Conservation (phyloP, 1,284 basidiomycete species). For the Malassezia obtusa region DNA sequence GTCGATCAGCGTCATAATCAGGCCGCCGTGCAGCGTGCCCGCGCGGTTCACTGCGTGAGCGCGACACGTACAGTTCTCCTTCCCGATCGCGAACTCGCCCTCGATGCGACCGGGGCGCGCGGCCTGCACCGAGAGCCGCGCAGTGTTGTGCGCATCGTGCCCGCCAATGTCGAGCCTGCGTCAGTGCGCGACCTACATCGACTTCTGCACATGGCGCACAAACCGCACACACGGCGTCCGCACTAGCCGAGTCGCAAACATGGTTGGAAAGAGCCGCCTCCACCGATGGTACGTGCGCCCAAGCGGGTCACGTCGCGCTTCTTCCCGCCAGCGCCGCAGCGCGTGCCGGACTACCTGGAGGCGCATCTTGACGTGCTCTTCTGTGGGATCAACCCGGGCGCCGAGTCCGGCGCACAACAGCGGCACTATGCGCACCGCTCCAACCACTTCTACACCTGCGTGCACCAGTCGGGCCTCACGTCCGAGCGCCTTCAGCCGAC, state of each 20-base stretch:
- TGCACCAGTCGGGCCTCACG: slow-evolving; percentile 8
- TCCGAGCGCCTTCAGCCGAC: background rate
- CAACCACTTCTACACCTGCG: slow-evolving; percentile 14
- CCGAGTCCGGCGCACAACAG: slow-evolving; percentile 9
- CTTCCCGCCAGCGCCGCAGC: background rate
- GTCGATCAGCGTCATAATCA: slow-evolving; percentile 73
- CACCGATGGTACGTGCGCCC: background rate
- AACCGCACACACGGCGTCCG: slow-evolving; percentile 24
- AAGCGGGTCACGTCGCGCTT: slow-evolving; percentile 6
- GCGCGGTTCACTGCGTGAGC: slow-evolving; percentile 30
- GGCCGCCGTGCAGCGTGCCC: slow-evolving; percentile 64
- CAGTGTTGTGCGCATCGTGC: slow-evolving; percentile 36
- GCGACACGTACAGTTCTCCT: slow-evolving; percentile 20
- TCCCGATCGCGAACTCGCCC: slow-evolving; percentile 22
- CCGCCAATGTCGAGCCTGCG: slow-evolving; percentile 19
- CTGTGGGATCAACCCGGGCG: slow-evolving; percentile 16
- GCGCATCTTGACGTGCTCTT: slow-evolving; percentile 5
- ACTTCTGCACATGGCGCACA: slow-evolving; percentile 19
- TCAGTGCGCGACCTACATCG: slow-evolving; percentile 11
- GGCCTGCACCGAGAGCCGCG: slow-evolving; percentile 20
- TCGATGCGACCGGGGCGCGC: slow-evolving; percentile 31
- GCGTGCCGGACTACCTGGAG: slow-evolving; percentile 10
- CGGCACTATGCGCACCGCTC: slow-evolving; percentile 16
- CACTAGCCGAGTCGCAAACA: background rate
- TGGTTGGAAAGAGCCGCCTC: background rate